Evolutionary conservation across 805 yeast genomes (phyloP), one percentile per base, ranked within the genome.

Genomic region (Metschnikowia vanudenii): DNA sequence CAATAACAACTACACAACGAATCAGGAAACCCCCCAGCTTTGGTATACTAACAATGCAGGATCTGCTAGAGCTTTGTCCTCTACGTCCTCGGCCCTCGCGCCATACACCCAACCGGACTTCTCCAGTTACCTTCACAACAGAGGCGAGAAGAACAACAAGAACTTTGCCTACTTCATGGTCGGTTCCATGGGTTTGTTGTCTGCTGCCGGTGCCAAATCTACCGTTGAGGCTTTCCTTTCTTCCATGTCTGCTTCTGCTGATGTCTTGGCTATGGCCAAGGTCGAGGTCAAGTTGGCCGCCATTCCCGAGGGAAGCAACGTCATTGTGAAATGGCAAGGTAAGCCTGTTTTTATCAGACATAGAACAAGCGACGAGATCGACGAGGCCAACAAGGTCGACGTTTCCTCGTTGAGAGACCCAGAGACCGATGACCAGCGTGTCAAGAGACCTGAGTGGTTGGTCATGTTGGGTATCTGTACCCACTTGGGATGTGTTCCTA

Each of bases 401-500:
- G 69, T 94, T 52, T 61, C 82, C 26, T 38, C 79, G 35, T 82
- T 94, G 69, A 88, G 97, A 75, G 99, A 94, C 71, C 99, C 99
- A 59, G 88, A 94, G 79, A 72, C 77, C 41, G 99, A 94, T 70
- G 69, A 86, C 55, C 95, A 89, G 67, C 90, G 99, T 79, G 97
- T 88, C 57, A 78, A 88, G 76, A 86, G 85, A 72, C 98, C 99
- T 58, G 94, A 92, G 76, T 94, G 99, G 99, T 82, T 94, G 68
- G 81, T 94, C 71, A 94, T 94, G 99, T 74, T 94, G 76, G 99
- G 99, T 77, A 92, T 94, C 71, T 94, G 99, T 81, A 94, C 99
- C 59, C 99, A 94, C 73, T 84, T 94, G 80, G 99, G 99, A 73
- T 94, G 99, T 85, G 99, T 94, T 53, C 99, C 99, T 60, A 94